Base-by-base conservation (phyloP, 164 flowering plant species). In the Annona squamosa region DNA sequence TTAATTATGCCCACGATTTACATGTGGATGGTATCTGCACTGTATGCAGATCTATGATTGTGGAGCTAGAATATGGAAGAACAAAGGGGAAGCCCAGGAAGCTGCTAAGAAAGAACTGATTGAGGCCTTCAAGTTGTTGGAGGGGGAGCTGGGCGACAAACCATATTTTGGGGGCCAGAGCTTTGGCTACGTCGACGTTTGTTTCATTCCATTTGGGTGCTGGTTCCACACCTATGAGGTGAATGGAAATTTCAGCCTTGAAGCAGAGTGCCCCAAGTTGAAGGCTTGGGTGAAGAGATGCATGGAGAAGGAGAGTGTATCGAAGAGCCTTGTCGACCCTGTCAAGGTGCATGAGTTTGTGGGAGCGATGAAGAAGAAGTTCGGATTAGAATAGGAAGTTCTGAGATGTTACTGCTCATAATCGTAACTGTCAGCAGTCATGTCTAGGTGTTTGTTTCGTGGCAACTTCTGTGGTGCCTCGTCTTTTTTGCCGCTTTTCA, bases 261-360 rank as follows among this genome's bases (percentile, higher is more conserved):
- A 63, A 42, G 69, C 17, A 9, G 77, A 69, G 12, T 48, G 68
- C 63, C 73, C 77, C 1, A 75, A 75, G 69, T 47, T 75, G 17
- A 18, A 12, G 26, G 73, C 17, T 3, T 75, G 73, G 77, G 68
- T 48, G 46, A 70, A 62, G 59, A 68, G 76, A 37, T 74, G 72
- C 76, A 61, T n/a, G 68, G 59, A 74, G 72, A 69, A 66, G 61
- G 76, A 62, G 46, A 74, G 72, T 5, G 76, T 74, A 12, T 62
- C 72, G 10, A 74, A 74, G 61, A 41, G 43, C 13, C 68, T 74
- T 41, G 68, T 67, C 0, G 76, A 74, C 46, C 52, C 72, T 3
- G 43, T 4, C 62, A 74, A 61, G 72, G 41, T 74, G 16, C 19
- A 1, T 9, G 76, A 69, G 48, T 9, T 4, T 44, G 26, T 45